Percentiles rank a stretch among this genome's conserved stretches.
Conservation (phyloP, 106 monocot genomes). For the Xerophyta viscosa region DNA sequence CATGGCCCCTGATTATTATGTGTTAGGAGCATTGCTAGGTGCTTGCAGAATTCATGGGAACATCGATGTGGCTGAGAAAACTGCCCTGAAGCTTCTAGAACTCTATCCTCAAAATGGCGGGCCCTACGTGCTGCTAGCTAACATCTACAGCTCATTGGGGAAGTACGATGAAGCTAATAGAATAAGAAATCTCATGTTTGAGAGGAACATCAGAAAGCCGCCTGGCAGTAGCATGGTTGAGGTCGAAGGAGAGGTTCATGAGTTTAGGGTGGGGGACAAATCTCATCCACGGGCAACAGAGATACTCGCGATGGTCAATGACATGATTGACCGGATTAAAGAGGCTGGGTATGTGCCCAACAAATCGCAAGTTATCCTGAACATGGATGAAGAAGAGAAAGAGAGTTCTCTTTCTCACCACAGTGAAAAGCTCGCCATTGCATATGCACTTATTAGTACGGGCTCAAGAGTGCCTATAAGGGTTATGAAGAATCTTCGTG, state of each 20-base stretch:
- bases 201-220: constrained; percentile 62
- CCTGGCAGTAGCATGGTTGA: constrained; percentile 89
- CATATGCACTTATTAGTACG: constrained; percentile 43
- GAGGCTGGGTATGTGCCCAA: constrained; percentile 45
- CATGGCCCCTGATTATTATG: constrained; percentile 40
- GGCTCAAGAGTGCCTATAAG: constrained; percentile 33
- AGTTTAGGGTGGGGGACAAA: constrained; percentile 57
- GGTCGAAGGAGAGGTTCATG: constrained; percentile 43
- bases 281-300: constrained; percentile 38
- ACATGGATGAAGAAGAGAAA: constrained; percentile 49
- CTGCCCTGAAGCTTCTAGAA: constrained; percentile 50
- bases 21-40: constrained; percentile 78
- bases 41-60: constrained; percentile 57
- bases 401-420: constrained; percentile 39
- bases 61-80: constrained; percentile 44
- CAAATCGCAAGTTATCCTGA: constrained; percentile 45
- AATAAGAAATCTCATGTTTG: constrained; percentile 64
- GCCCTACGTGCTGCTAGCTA: constrained; percentile 82
- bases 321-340: constrained; percentile 41
- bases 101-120: constrained; percentile 71
- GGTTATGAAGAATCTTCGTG: constrained; percentile 65
- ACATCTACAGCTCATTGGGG: constrained; percentile 67
- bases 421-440: constrained; percentile 71
- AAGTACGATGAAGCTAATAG: constrained; percentile 50
- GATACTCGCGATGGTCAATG: constrained; percentile 26